A percentile compares a stretch with the other conserved stretches of the same genome.
These are phyloP conservation scores for Pachysandra terminalis DNA, from an alignment of 164 flowering plant genomes.

Conservation along the genomic window DNA sequence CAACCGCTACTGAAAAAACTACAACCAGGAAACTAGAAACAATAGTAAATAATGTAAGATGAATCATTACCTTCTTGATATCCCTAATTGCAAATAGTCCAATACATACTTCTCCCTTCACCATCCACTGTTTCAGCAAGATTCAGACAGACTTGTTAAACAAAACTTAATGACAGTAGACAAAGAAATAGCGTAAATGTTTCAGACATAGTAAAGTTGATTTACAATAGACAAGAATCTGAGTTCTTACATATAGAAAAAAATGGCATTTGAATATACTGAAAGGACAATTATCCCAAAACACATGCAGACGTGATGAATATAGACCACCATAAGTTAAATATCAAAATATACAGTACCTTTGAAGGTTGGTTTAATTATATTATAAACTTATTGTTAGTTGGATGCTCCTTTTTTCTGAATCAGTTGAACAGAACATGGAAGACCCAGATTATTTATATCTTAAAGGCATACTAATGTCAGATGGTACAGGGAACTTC, in stretches of 20 bases:
- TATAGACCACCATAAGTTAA: not conserved
- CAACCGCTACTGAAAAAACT: no score
- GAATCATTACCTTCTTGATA: constrained; percentile 72
- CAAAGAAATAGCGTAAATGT: not conserved
- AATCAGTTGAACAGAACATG: no score
- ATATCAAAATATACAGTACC: not conserved
- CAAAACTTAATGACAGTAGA: not conserved
- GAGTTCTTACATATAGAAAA: not conserved
- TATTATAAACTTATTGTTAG: no score
- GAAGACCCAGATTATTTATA: no score
- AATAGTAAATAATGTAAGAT: not conserved
- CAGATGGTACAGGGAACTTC: no score
- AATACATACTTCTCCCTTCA: constrained; percentile 97
- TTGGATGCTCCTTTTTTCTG: no score
- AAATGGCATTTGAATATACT: not conserved
- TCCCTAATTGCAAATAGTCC: constrained; percentile 87
- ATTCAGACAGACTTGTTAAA: not conserved
- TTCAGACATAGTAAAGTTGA: not conserved
- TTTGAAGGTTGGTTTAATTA: not conserved
- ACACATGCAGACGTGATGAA: not conserved
- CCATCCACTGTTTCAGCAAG: constrained; percentile 83
- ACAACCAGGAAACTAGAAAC: not conserved
- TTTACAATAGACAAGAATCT: not conserved
- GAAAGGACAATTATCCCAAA: not conserved
- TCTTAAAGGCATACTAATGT: no score